phyloP scores from a whole-genome alignment of 164 flowering plant genomes.

The Chimonanthus salicifolius region DNA sequence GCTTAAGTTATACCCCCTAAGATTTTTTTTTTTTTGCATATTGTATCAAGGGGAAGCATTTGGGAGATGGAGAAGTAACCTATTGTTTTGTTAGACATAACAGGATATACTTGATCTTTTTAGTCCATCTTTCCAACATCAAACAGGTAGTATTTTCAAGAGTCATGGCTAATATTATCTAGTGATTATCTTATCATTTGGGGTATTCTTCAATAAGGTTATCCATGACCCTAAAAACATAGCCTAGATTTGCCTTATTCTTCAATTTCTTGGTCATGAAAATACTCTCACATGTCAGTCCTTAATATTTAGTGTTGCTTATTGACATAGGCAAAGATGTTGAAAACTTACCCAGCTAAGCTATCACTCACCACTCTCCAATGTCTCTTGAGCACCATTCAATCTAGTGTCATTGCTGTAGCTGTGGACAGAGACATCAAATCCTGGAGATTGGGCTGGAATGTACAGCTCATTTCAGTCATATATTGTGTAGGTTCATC shows the following conservation, averaged over 20 bases:
- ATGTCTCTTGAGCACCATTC: slow-evolving; percentile 18
- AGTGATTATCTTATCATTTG: background rate
- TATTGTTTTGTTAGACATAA: background rate
- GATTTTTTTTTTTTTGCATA: background rate
- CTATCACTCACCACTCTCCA: slow-evolving; percentile 24
- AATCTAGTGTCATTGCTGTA: slow-evolving; percentile 20
- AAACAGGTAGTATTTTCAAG: background rate
- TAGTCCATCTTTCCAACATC: too few relatives aligned
- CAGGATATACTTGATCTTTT: background rate
- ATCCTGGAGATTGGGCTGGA: slow-evolving; percentile 32
- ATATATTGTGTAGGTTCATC: slow-evolving; percentile 20
- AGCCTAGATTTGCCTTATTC: background rate
- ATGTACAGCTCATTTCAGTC: slow-evolving; percentile 21
- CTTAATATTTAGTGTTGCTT: background rate
- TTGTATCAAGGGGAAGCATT: background rate
- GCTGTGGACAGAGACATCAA: slow-evolving; percentile 20
- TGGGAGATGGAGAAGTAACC: background rate
- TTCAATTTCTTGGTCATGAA: slow-evolving; percentile 1
- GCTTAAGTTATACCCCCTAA: background rate
- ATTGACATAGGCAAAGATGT: slow-evolving; percentile 12
- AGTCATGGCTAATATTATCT: background rate
- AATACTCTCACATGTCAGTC: background rate
- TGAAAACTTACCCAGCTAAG: slow-evolving; percentile 24
- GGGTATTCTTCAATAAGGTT: background rate
- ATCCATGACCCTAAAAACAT: background rate